Evolutionary conservation across 768 basidiomycete species (phyloP), one percentile per base, ranked within the genome.

Genomic region (Trametes maxima): DNA sequence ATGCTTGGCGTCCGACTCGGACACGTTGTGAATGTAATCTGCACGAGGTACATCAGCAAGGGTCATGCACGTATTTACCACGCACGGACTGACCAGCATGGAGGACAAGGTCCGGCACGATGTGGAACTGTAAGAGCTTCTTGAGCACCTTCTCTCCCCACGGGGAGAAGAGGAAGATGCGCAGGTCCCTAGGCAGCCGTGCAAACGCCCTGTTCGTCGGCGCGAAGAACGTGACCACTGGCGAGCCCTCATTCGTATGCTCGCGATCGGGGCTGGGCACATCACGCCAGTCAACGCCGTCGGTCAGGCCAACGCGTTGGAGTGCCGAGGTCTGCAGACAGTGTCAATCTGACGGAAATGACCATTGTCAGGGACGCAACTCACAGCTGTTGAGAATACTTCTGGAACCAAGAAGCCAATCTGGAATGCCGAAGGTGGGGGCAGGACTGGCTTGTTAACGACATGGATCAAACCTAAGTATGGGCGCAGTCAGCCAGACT

Each of bases 51-150:
- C 43, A 50, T 52, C 40, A 47, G 28, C 12, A 60, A 37, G n/a
- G 43, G 44, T 36, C 16, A 45, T 13, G 51, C 8, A 46, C 22
- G 16, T n/a, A n/a, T n/a, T 13, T 14, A 33, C 25, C 19, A 33
- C 13, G 7, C 7, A 14, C 22, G 10, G 19, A 46, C 75, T 74
- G 54, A 78, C 86, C 81, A 5, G 81, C 80, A 65, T 83, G 76
- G n/a, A 86, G 71, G 22, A 84, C 72, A 16, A 75, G 60, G 11
- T 77, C 72, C 0, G 84, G 84, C 6, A 83, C 78, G 58, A 83
- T 76, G 71, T 89, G 86, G 72, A 80, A 88, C 46, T 82, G 74
- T 14, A 89, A 66, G 19, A 88, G 59, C 71, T 86, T 87, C 63
- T 74, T 79, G 53, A 88, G 62, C 12, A 73, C 80, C 19, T 65